These are phyloP conservation scores for Colletotrichum horii DNA, from an alignment of 2,329 filamentous ascomycete genomes.

Conservation along the genomic window DNA sequence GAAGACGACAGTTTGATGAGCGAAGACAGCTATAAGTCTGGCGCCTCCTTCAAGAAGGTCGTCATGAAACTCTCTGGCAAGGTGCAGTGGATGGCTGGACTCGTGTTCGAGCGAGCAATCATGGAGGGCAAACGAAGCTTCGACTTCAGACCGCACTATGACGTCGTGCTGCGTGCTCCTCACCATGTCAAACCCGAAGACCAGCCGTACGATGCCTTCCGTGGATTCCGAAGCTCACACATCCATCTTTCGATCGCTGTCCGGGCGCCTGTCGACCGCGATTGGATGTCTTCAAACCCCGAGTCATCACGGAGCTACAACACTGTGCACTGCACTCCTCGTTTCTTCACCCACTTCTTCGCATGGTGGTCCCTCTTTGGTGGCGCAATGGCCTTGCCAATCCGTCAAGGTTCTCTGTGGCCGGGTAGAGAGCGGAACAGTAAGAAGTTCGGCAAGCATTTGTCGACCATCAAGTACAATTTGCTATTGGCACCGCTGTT, in stretches of 20 bases:
- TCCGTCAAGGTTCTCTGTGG: conserved; percentile 91
- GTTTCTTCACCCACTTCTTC: conserved; percentile 98
- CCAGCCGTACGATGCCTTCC: conserved; percentile 85
- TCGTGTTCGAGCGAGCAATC: conserved; percentile 90
- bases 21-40: conserved; percentile 70
- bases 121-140: conserved; percentile 78
- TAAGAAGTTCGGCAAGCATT: conserved; percentile 96
- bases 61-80: conserved; percentile 98
- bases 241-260: conserved; percentile 96
- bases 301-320: conserved; percentile 92
- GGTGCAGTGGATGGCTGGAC: conserved; percentile 88
- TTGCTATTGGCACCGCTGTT: conserved; percentile 90
- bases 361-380: conserved; percentile 98
- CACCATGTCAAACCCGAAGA: conserved; percentile 68
- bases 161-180: conserved; percentile 85
- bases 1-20: conserved; percentile 65
- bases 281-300: conserved; percentile 80
- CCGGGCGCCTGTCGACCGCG: conserved; percentile 82
- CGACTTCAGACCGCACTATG: conserved; percentile 90
- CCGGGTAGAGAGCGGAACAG: conserved; percentile 93
- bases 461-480: conserved; percentile 99
- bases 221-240: conserved; percentile 94
- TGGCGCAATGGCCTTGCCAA: conserved; percentile 90
- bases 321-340: conserved; percentile 89
- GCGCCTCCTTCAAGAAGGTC: conserved; percentile 95